A percentile compares a stretch with the other conserved stretches of the same genome.
Evolutionary conservation across 148 eudicot genomes (phyloP).

Genomic region (Fagopyrum tataricum): DNA sequence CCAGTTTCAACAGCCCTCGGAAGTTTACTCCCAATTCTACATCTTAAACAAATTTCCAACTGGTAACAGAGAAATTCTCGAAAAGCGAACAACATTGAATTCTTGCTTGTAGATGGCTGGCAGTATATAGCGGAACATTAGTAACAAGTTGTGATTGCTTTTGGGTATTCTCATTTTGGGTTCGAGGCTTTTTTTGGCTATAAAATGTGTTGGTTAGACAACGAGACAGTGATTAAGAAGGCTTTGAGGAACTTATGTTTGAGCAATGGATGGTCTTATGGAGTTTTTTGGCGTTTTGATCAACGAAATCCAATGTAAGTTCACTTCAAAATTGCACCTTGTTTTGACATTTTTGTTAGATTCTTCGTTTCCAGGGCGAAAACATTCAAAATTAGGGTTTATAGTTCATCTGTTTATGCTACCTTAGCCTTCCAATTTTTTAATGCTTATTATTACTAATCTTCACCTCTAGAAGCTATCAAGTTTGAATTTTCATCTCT

Average conservation of each 20-base stretch:
- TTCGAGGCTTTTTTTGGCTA: not conserved
- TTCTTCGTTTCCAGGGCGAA: not conserved
- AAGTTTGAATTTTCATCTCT: too few species aligned
- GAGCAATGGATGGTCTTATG: constrained; percentile 74
- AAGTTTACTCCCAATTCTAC: not conserved
- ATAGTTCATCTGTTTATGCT: not conserved
- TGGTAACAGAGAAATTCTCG: not conserved
- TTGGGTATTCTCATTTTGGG: not conserved
- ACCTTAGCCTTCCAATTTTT: not conserved
- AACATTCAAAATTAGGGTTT: not conserved
- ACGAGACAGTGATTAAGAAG: constrained; percentile 33
- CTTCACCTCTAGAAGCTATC: too few species aligned
- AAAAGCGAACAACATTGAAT: not conserved
- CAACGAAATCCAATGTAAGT: constrained; percentile 57
- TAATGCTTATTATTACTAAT: not conserved
- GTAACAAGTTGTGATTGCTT: not conserved
- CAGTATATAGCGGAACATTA: not conserved
- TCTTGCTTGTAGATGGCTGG: not conserved
- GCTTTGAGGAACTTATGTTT: constrained; percentile 52
- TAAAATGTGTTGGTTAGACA: not conserved
- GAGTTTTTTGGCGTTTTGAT: constrained; percentile 80
- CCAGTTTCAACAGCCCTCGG: not conserved
- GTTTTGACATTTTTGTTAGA: not conserved
- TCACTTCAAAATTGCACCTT: constrained; percentile 9
- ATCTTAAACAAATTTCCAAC: not conserved